phyloP scores from a whole-genome alignment of 768 basidiomycete species.

The Cystoderma amianthinum region DNA sequence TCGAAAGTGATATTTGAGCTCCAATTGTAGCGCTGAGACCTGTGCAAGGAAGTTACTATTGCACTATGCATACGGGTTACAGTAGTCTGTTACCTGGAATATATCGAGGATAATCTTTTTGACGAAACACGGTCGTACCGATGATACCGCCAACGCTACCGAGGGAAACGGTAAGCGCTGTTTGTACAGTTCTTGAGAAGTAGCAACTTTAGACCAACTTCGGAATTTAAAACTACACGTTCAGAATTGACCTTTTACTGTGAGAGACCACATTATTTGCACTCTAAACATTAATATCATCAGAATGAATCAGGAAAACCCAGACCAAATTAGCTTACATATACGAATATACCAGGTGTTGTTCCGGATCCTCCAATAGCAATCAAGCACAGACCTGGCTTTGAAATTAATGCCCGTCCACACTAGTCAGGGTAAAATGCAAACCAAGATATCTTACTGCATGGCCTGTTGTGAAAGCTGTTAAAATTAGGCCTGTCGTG shows the following conservation, averaged over 20 bases:
- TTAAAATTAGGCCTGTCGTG: conserved; percentile 27
- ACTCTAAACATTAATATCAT: conserved; percentile 12
- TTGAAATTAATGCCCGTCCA: neutral
- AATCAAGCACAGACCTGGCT: conserved; percentile 36
- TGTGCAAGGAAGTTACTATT: conserved; percentile 2
- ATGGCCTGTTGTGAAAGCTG: conserved; percentile 28
- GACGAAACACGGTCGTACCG: conserved; percentile 33
- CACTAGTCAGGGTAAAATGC: neutral
- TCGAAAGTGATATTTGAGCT: conserved; percentile 28
- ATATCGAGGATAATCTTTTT: conserved; percentile 34
- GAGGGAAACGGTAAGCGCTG: conserved; percentile 31
- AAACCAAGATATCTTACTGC: conserved; percentile 35
- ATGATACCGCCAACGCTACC: conserved; percentile 37
- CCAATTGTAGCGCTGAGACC: conserved; percentile 34
- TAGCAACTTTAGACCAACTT: conserved; percentile 4
- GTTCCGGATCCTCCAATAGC: conserved; percentile 35
- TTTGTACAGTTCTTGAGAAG: conserved; percentile 21
- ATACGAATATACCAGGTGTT: conserved; percentile 36
- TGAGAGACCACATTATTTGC: conserved; percentile 43
- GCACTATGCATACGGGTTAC: too few relatives aligned
- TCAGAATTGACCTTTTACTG: conserved; percentile 27
- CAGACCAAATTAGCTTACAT: conserved; percentile 15
- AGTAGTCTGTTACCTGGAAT: conserved; percentile 30
- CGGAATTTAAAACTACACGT: too few relatives aligned
- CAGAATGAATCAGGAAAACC: neutral